Evolutionary conservation across 495 filamentous ascomycete species (phyloP).

Genomic region (Apiosordaria backusii): DNA sequence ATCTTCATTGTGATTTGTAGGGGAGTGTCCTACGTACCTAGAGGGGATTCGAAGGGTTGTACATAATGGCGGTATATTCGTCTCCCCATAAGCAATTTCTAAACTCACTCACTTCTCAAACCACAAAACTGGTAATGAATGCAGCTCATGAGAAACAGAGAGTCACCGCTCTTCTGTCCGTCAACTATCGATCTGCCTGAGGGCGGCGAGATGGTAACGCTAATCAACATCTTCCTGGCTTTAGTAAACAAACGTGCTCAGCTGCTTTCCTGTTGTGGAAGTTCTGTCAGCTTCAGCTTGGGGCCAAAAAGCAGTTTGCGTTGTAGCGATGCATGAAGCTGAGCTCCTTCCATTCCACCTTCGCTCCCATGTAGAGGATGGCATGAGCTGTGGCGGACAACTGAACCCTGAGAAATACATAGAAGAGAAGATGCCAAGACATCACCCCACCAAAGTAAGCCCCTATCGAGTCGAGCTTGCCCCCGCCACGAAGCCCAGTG

Average conservation of each 20-base stretch:
- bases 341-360: not conserved
- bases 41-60: not conserved
- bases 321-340: not conserved
- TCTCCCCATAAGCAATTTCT: not conserved
- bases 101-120: too few relatives aligned
- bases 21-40: too few relatives aligned
- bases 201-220: constrained; percentile 8
- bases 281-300: constrained; percentile 7
- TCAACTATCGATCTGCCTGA: constrained; percentile 13
- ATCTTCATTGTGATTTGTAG: not conserved
- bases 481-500: constrained; percentile 16
- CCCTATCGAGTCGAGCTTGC: not conserved
- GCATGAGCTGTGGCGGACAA: too few relatives aligned
- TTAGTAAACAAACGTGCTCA: constrained; percentile 8
- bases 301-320: not conserved
- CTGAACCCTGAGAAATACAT: not conserved
- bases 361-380: too few relatives aligned
- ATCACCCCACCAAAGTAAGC: constrained; percentile 22
- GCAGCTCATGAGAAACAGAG: not conserved
- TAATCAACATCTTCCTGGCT: constrained; percentile 12
- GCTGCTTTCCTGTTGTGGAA: constrained; percentile 4
- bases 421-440: not conserved
- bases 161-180: not conserved
- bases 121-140: not conserved
- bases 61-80: not conserved